Percentiles rank a stretch among this genome's conserved stretches.
Evolutionary conservation across 805 yeast genomes (phyloP).

Genomic region (Lipomyces starkeyi): DNA sequence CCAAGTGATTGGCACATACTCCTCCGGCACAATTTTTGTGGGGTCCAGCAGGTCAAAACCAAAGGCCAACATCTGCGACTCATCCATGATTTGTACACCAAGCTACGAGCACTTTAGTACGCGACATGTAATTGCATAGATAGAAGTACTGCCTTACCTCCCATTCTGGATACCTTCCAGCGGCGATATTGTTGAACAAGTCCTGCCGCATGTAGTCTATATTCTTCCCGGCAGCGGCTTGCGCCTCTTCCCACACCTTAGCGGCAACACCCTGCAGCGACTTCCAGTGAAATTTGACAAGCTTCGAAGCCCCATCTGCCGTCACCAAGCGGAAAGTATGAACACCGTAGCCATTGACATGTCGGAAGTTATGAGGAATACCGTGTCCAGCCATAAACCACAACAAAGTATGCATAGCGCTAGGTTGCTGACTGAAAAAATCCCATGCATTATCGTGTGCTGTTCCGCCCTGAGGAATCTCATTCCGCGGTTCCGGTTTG

Average conservation of each 20-base stretch:
- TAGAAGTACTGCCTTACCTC: slow-evolving; percentile 51
- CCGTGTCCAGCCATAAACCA: slow-evolving; percentile 80
- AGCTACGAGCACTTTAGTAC: slow-evolving; percentile 42
- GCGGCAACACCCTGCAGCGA: slow-evolving; percentile 65
- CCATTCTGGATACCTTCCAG: slow-evolving; percentile 84
- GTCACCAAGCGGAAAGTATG: slow-evolving; percentile 83
- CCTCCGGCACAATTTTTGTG: slow-evolving; percentile 91
- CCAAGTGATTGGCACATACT: slow-evolving; percentile 80
- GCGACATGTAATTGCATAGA: neutral
- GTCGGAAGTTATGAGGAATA: slow-evolving; percentile 75
- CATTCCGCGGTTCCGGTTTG: slow-evolving; percentile 80
- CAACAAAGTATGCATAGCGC: slow-evolving; percentile 76
- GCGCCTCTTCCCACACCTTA: slow-evolving; percentile 55
- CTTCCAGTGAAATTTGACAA: slow-evolving; percentile 77
- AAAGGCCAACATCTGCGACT: slow-evolving; percentile 72
- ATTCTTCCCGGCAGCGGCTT: slow-evolving; percentile 62
- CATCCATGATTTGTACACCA: slow-evolving; percentile 85
- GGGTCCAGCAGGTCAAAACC: slow-evolving; percentile 86
- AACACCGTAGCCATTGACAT: slow-evolving; percentile 85
- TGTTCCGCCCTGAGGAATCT: slow-evolving; percentile 65
- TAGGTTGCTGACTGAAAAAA: slow-evolving; percentile 74
- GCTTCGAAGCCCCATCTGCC: slow-evolving; percentile 57
- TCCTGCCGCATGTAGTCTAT: slow-evolving; percentile 86
- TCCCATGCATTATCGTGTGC: slow-evolving; percentile 85
- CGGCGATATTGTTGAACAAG: slow-evolving; percentile 75